These are phyloP conservation scores for Reutealis trisperma DNA, from an alignment of 345 rosid species.

Conservation along the genomic window DNA sequence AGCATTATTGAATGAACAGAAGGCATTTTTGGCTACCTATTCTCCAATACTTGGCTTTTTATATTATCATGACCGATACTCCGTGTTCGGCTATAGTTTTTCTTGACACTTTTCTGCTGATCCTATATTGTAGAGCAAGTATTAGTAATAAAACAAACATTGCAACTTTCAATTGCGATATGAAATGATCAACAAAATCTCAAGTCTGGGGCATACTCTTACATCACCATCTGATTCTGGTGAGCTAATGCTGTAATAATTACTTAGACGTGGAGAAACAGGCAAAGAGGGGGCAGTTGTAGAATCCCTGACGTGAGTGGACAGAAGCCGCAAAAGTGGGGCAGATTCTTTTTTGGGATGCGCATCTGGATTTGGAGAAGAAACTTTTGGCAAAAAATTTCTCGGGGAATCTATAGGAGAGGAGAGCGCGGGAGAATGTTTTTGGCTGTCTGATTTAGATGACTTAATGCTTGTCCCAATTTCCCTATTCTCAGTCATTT, in stretches of 20 bases:
- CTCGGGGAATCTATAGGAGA: slow-evolving; percentile 45
- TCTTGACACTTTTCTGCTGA: slow-evolving; percentile 25
- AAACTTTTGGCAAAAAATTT: slow-evolving; percentile 31
- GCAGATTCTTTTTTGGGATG: slow-evolving; percentile 29
- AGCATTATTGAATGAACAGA: not conserved
- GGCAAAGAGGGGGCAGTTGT: slow-evolving; percentile 34
- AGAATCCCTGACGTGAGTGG: slow-evolving; percentile 33
- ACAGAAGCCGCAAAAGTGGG: slow-evolving; percentile 34
- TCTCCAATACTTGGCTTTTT: slow-evolving; percentile 31
- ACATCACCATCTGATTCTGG: slow-evolving; percentile 44
- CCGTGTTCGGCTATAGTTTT: slow-evolving; percentile 17
- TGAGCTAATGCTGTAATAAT: slow-evolving; percentile 39
- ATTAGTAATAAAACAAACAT: slow-evolving; percentile 17
- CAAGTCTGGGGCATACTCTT: slow-evolving; percentile 19
- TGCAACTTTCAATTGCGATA: not conserved
- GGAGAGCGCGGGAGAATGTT: slow-evolving; percentile 28
- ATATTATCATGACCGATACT: slow-evolving; percentile 37
- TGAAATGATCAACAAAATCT: not conserved
- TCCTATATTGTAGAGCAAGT: slow-evolving; percentile 25
- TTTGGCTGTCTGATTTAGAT: slow-evolving; percentile 22
- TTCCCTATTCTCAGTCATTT: slow-evolving; percentile 21
- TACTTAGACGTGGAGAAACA: slow-evolving; percentile 26
- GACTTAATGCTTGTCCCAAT: slow-evolving; percentile 11
- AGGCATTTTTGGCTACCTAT: slow-evolving; percentile 27
- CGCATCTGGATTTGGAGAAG: slow-evolving; percentile 34